Percentiles rank a stretch among this genome's conserved stretches.
These are phyloP conservation scores for Penicillium crystallinum DNA, from an alignment of 495 filamentous ascomycete genomes.

Conservation along the genomic window DNA sequence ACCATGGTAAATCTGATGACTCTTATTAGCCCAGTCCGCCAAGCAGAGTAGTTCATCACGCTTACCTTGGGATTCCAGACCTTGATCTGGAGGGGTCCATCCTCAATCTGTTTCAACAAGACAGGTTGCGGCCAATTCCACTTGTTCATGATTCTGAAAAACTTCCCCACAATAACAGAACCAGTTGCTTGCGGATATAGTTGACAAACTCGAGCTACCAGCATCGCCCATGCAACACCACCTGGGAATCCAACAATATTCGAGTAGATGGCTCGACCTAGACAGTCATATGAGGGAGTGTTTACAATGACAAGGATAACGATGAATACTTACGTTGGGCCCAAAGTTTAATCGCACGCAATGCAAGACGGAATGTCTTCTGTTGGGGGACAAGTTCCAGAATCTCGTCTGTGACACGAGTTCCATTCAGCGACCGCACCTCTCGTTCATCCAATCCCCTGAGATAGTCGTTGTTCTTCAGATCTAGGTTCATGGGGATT, in stretches of 20 bases:
- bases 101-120: constrained; percentile 81
- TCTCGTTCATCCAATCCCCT: constrained; percentile 82
- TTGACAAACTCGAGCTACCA: constrained; percentile 93
- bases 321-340: constrained; percentile 60
- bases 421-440: constrained; percentile 86
- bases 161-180: constrained; percentile 80
- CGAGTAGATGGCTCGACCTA: constrained; percentile 80
- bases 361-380: constrained; percentile 78
- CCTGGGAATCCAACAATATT: constrained; percentile 96
- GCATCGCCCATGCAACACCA: constrained; percentile 96
- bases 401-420: constrained; percentile 88
- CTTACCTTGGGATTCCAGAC: constrained; percentile 92
- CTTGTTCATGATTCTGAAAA: constrained; percentile 83
- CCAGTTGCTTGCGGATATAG: constrained; percentile 91
- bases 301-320: background rate
- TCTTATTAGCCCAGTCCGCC: background rate
- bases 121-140: constrained; percentile 96
- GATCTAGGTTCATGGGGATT: constrained; percentile 64
- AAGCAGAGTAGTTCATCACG: background rate
- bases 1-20: constrained; percentile 62
- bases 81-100: constrained; percentile 69
- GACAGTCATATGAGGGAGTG: constrained; percentile 1
- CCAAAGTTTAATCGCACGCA: constrained; percentile 94
- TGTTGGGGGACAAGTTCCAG: constrained; percentile 81
- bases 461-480: constrained; percentile 78